Percentiles rank a stretch among this genome's conserved stretches.
These are phyloP conservation scores for Byssothecium circinans DNA, from an alignment of 2,329 filamentous ascomycete species.

Conservation along the genomic window DNA sequence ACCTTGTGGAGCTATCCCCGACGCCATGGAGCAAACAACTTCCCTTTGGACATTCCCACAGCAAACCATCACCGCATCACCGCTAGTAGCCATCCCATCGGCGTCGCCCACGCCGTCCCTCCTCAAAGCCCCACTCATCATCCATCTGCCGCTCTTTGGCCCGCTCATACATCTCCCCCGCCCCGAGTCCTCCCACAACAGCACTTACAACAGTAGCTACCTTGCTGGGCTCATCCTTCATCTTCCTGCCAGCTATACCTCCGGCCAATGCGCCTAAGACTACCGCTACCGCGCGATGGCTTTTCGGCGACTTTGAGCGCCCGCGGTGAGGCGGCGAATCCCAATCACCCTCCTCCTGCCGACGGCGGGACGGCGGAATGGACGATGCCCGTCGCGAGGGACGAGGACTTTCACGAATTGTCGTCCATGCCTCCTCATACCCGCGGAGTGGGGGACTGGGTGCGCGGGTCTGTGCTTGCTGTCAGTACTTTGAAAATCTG, in stretches of 20 bases:
- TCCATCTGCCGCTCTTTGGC: slow-evolving; percentile 13
- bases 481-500: neutral
- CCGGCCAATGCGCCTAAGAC: slow-evolving; percentile 40
- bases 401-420: slow-evolving; percentile 21
- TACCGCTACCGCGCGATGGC: slow-evolving; percentile 27
- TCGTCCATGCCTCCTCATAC: slow-evolving; percentile 5
- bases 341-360: slow-evolving; percentile 11
- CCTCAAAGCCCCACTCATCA: slow-evolving; percentile 6
- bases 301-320: slow-evolving; percentile 22
- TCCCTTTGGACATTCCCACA: too few relatives aligned
- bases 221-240: slow-evolving; percentile 27
- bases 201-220: slow-evolving; percentile 38
- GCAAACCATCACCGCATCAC: too few relatives aligned
- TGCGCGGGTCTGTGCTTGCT: neutral
- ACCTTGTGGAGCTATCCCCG: too few relatives aligned
- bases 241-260: slow-evolving; percentile 33
- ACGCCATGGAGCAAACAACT: too few relatives aligned
- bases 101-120: slow-evolving; percentile 9
- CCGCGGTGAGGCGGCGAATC: slow-evolving; percentile 15
- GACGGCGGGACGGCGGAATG: slow-evolving; percentile 33
- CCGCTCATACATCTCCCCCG: slow-evolving; percentile 28
- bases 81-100: slow-evolving; percentile 1
- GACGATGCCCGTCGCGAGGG: slow-evolving; percentile 26
- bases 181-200: slow-evolving; percentile 39
- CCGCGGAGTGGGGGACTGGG: too few relatives aligned